Evolutionary conservation across 2,329 filamentous ascomycete species (phyloP).

Genomic region (Furcasterigmium furcatum): DNA sequence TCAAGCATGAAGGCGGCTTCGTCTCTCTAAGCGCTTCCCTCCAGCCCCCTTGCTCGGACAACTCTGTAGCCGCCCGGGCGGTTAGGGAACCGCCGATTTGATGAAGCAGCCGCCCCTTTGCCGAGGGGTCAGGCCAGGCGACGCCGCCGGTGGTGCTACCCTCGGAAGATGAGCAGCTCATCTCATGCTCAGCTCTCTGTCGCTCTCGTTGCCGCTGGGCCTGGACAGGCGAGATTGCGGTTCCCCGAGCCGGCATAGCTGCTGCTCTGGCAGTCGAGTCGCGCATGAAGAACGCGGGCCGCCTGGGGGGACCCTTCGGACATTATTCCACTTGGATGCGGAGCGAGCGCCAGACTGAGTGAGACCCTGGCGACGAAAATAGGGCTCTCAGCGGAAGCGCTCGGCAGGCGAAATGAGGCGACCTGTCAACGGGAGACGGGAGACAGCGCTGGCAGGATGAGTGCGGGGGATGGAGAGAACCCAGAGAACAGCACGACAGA

Average conservation of each 20-base stretch:
- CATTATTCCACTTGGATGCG: neutral
- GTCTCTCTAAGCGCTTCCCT: slow-evolving; percentile 11
- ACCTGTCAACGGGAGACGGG: no score
- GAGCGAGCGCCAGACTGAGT: neutral
- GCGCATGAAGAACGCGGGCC: neutral
- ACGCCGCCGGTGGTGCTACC: neutral
- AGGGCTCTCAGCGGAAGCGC: neutral
- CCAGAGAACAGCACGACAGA: no score
- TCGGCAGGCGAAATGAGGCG: neutral
- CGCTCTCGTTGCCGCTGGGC: neutral
- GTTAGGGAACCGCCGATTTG: slow-evolving; percentile 6
- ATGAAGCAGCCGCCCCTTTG: neutral
- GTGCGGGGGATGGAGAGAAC: neutral
- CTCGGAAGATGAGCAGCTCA: neutral
- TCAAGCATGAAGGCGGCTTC: neutral
- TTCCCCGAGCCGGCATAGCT: neutral
- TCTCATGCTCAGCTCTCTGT: no score
- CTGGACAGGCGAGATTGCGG: neutral
- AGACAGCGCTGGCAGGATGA: no score
- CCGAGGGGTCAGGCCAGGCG: neutral
- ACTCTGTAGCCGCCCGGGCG: slow-evolving; percentile 12
- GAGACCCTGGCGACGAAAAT: slow-evolving; percentile 5
- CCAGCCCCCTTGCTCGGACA: slow-evolving; percentile 1
- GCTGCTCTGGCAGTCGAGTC: neutral
- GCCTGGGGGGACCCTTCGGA: neutral